A percentile compares a stretch with the other conserved stretches of the same genome.
These are phyloP conservation scores for Metschnikowia santaceciliae DNA, from an alignment of 805 yeast genomes.

Conservation along the genomic window DNA sequence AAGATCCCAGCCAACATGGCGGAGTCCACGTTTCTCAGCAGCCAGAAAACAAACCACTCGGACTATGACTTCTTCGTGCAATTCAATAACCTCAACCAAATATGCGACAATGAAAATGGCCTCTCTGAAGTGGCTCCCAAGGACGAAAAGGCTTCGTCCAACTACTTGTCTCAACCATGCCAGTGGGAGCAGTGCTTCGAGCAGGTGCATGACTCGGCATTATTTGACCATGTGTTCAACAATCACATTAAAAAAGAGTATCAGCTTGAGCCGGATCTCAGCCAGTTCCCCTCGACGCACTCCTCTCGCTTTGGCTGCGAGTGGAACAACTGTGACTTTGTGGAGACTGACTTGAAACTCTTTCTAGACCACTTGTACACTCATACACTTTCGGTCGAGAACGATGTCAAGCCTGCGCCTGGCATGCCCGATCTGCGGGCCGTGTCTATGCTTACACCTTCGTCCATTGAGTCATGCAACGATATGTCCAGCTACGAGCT, in stretches of 20 bases:
- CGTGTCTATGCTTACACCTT: slow-evolving; percentile 4
- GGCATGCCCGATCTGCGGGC: neutral
- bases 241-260: slow-evolving; percentile 44
- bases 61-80: slow-evolving; percentile 39
- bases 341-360: slow-evolving; percentile 47
- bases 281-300: neutral
- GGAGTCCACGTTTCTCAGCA: neutral
- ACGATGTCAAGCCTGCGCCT: neutral
- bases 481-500: neutral
- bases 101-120: slow-evolving; percentile 6
- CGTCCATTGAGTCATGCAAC: slow-evolving; percentile 1
- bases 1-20: slow-evolving; percentile 26
- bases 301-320: slow-evolving; percentile 49
- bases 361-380: slow-evolving; percentile 51
- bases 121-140: slow-evolving; percentile 1
- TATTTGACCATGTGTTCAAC: slow-evolving; percentile 37
- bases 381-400: slow-evolving; percentile 22
- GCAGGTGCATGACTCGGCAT: slow-evolving; percentile 29
- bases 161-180: slow-evolving; percentile 33
- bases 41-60: slow-evolving; percentile 14
- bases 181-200: slow-evolving; percentile 66
- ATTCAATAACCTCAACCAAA: slow-evolving; percentile 28
- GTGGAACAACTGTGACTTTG: slow-evolving; percentile 70
- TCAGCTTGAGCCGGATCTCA: neutral
- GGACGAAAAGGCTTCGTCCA: neutral